Base-by-base conservation (phyloP, 129 eudicot species). In the Centella asiatica region DNA sequence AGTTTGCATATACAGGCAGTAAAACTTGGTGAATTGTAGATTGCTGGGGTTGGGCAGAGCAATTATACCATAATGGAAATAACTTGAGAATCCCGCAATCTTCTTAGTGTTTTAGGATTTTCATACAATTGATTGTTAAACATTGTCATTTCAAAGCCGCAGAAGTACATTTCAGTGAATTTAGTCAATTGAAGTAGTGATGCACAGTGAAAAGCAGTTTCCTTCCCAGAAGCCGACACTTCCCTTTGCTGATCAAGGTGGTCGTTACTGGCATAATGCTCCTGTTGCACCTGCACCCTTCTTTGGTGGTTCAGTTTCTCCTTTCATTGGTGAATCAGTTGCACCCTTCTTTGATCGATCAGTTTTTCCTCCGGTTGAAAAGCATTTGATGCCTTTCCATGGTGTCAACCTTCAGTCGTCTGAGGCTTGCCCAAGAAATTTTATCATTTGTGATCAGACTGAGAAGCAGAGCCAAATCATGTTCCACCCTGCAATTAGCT, bases 401-500 rank as follows among this genome's bases (percentile, higher is more conserved):
- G 73, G 73, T 52, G 77, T 82, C 45, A 72, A 77, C 39, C 60
- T 88, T 63, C 94, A 78, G 14, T 77, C 94, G 34, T 76, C 94
- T 10, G 75, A 72, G 55, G 42, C 60, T 36, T 85, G 87, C 78
- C 96, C 89, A 4, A 72, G 79, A 69, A 85, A 82, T 70, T 85
- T 81, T 79, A 52, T 88, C 2, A 75, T 85, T 75, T 85, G 80
- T 69, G 94, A 88, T 62, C 82, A 72, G 67, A 76, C 89, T 10
- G 65, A 70, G 64, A 74, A 77, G 50, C 64, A 33, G 51, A 88
- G 94, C 69, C 86, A 81, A 33, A 71, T 85, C 32, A 85, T 88
- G 85, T 82, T 74, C 65, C 80, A 88, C 51, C 89, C 89, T 2
- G 76, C 76, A n/a, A 64, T 69, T 13, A 65, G 11, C 46, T 53